Evolutionary conservation across 108 stramenopile species (phyloP).

Genomic region (Cyclotella kingstonii): DNA sequence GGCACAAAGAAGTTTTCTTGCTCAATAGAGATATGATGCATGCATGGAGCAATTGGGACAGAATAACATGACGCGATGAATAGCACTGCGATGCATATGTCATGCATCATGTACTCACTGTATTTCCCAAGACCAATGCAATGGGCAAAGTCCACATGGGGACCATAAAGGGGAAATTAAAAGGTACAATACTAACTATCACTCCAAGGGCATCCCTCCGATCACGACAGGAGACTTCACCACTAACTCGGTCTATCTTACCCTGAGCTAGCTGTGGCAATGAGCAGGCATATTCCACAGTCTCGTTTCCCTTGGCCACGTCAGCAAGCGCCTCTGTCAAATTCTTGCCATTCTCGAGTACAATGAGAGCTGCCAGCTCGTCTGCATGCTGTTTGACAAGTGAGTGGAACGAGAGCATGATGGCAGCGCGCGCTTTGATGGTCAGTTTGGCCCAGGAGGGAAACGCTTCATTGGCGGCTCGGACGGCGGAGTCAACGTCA

Average conservation of each 20-base stretch:
- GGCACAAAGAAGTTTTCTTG: no score
- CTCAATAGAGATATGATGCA: no score
- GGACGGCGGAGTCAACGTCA: constrained; percentile 82
- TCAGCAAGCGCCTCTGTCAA: constrained; percentile 93
- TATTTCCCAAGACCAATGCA: constrained; percentile 92
- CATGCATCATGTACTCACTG: constrained; percentile 25
- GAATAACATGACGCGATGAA: no score
- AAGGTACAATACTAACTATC: constrained; percentile 90
- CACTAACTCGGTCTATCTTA: constrained; percentile 65
- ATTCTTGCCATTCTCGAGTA: constrained; percentile 96
- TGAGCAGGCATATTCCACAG: constrained; percentile 95
- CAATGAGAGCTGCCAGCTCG: constrained; percentile 88
- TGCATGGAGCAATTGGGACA: no score
- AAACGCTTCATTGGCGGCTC: constrained; percentile 77
- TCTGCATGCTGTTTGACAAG: constrained; percentile 73
- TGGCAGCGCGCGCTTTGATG: constrained; percentile 82
- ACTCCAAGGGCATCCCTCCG: constrained; percentile 90
- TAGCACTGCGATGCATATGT: no score
- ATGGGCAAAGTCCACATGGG: constrained; percentile 90
- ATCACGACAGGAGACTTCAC: constrained; percentile 82
- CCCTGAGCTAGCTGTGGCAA: constrained; percentile 91
- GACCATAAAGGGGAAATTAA: constrained; percentile 90
- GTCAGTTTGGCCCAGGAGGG: constrained; percentile 68
- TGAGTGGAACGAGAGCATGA: constrained; percentile 93
- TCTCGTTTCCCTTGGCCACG: constrained; percentile 97